phyloP scores from a whole-genome alignment of 139 green algal species.

The Closterium sp. region DNA sequence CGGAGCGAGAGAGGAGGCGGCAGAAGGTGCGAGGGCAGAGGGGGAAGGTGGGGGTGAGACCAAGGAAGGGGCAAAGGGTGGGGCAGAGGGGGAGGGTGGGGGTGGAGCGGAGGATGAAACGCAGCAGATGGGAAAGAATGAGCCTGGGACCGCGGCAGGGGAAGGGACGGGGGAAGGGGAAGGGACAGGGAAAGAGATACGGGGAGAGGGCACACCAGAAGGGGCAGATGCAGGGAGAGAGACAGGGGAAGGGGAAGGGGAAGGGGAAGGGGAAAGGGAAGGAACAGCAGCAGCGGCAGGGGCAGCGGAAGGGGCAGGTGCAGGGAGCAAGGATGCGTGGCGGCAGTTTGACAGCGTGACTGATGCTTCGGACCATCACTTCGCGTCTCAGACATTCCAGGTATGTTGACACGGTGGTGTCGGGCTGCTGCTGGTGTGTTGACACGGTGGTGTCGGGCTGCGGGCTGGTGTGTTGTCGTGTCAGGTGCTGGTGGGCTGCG shows the following conservation, averaged over 20 bases:
- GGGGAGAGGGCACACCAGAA: not conserved
- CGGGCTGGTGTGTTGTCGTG: no score
- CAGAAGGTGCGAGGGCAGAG: no score
- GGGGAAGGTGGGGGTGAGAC: not conserved
- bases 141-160: not conserved
- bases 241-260: not conserved
- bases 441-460: no score
- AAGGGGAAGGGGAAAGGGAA: not conserved
- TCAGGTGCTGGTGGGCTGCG: no score
- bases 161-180: not conserved
- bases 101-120: not conserved
- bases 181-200: not conserved
- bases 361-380: conserved; percentile 18
- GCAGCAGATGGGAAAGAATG: not conserved
- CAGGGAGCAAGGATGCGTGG: not conserved
- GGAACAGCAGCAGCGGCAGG: not conserved
- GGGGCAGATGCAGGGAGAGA: not conserved
- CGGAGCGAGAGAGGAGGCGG: no score
- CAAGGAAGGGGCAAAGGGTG: not conserved
- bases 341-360: conserved; percentile 24
- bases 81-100: not conserved
- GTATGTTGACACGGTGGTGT: no score
- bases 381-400: not conserved
- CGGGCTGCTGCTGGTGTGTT: no score
- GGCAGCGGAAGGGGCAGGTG: not conserved